These are phyloP conservation scores for Russula sp. DNA, from an alignment of 768 basidiomycete species.

Conservation along the genomic window DNA sequence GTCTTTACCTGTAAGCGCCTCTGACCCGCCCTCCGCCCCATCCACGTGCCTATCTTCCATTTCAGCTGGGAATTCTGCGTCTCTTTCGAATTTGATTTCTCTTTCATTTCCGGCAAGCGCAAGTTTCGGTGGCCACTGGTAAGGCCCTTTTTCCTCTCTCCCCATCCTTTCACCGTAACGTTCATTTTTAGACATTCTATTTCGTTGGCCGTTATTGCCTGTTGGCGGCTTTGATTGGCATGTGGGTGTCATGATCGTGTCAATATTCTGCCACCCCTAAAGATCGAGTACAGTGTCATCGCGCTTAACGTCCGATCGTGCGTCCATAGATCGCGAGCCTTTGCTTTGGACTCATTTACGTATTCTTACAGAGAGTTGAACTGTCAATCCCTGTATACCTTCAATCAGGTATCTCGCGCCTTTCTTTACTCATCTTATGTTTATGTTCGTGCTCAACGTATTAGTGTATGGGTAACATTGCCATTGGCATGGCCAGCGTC, in stretches of 20 bases:
- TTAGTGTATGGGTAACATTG: slow-evolving; percentile 40
- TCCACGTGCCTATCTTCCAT: not conserved
- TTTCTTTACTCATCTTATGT: not conserved
- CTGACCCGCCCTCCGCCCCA: not conserved
- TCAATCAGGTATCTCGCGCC: slow-evolving; percentile 36
- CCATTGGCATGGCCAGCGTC: slow-evolving; percentile 42
- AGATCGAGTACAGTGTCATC: slow-evolving; percentile 18
- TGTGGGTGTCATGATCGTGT: slow-evolving; percentile 32
- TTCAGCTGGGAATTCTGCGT: slow-evolving; percentile 41
- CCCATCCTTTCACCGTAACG: not conserved
- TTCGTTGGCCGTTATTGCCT: slow-evolving; percentile 42
- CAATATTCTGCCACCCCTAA: not conserved
- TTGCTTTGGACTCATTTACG: not conserved
- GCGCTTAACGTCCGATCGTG: slow-evolving; percentile 36
- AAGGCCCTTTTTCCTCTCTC: not conserved
- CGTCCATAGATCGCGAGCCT: slow-evolving; percentile 15
- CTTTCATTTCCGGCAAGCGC: slow-evolving; percentile 36
- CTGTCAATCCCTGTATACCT: slow-evolving; percentile 44
- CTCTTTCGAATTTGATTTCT: slow-evolving; percentile 40
- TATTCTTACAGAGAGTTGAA: slow-evolving; percentile 33
- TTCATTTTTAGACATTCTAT: slow-evolving; percentile 37
- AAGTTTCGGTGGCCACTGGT: slow-evolving; percentile 46
- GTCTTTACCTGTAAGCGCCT: slow-evolving; percentile 39
- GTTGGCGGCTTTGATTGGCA: slow-evolving; percentile 42
- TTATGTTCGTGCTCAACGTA: not conserved